These are phyloP conservation scores for Tolypocladium inflatum DNA, from an alignment of 2,329 filamentous ascomycete genomes.

Conservation along the genomic window DNA sequence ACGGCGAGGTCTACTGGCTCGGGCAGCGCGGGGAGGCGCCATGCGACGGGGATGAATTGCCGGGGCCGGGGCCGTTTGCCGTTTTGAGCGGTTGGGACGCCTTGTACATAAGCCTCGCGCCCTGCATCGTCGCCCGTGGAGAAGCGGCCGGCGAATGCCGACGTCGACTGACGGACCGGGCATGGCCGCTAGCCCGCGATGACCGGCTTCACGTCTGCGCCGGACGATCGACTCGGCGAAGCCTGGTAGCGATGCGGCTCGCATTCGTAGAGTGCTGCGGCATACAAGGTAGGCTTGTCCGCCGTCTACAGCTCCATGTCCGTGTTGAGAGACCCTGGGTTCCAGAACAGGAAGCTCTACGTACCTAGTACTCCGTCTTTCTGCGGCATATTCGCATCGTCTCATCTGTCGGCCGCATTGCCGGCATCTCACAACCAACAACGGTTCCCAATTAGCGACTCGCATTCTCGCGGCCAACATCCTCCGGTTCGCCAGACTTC, in stretches of 20 bases:
- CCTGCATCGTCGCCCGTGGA: background rate
- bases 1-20: background rate
- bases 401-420: background rate
- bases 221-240: background rate
- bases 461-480: too few species aligned
- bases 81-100: background rate
- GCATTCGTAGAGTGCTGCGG: background rate
- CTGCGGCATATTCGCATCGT: background rate
- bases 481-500: background rate
- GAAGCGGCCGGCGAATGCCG: background rate
- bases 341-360: background rate
- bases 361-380: too few species aligned
- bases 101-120: background rate
- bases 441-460: too few species aligned
- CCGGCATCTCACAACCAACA: background rate
- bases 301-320: background rate
- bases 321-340: background rate
- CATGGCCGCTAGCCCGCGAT: background rate
- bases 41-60: background rate
- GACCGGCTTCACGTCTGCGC: background rate
- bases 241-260: background rate
- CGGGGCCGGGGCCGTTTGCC: background rate
- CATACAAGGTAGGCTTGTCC: background rate
- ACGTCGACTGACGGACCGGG: background rate
- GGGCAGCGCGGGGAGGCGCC: background rate